These are phyloP conservation scores for Microbotryum scabiosae DNA, from an alignment of 1,284 basidiomycete genomes.

Conservation along the genomic window DNA sequence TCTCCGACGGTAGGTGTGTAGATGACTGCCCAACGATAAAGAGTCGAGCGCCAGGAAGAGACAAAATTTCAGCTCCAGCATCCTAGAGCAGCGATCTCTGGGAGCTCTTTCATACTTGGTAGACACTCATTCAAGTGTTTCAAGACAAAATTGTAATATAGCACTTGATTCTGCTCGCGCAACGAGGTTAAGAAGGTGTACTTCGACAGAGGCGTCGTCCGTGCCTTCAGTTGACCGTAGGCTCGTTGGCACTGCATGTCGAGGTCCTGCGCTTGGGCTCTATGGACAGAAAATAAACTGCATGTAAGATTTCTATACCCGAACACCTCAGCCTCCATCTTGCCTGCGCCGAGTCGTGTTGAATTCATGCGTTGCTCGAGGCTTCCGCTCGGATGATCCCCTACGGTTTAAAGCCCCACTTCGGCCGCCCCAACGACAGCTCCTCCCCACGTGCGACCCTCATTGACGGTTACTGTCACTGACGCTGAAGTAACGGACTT, in stretches of 20 bases:
- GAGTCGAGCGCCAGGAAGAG: not conserved
- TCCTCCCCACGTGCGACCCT: not conserved
- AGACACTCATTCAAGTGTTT: slow-evolving; percentile 62
- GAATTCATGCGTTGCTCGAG: too few species aligned
- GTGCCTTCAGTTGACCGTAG: slow-evolving; percentile 52
- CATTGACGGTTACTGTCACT: not conserved
- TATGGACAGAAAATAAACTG: slow-evolving; percentile 30
- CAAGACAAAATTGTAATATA: slow-evolving; percentile 59
- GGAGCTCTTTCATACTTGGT: slow-evolving; percentile 45
- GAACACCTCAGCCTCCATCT: too few species aligned
- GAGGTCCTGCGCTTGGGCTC: slow-evolving; percentile 56
- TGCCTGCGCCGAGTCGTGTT: not conserved
- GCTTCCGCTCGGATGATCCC: too few species aligned
- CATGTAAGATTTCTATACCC: slow-evolving; percentile 3
- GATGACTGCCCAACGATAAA: not conserved
- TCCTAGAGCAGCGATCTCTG: too few species aligned
- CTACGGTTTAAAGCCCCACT: too few species aligned
- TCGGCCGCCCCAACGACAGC: too few species aligned
- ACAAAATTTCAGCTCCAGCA: too few species aligned
- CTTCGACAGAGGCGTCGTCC: slow-evolving; percentile 30
- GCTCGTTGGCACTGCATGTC: slow-evolving; percentile 66
- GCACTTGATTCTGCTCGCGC: slow-evolving; percentile 46
- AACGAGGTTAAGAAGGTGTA: slow-evolving; percentile 47
- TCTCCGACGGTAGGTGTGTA: slow-evolving; percentile 47
- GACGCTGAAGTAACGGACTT: not conserved